These are phyloP conservation scores for Aspergillus bombycis DNA, from an alignment of 2,329 filamentous ascomycete species.

Conservation along the genomic window DNA sequence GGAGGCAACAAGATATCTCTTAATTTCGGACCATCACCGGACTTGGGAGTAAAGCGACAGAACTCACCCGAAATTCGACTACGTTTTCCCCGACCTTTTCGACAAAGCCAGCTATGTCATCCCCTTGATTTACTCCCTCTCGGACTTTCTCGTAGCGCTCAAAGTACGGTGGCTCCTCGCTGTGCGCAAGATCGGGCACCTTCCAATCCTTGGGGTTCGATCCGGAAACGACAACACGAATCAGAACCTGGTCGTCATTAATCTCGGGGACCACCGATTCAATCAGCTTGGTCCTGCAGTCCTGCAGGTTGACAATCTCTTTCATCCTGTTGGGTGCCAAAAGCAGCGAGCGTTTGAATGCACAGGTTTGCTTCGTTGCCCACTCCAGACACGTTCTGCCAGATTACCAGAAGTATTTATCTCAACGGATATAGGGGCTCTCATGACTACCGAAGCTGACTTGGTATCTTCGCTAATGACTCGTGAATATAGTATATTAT, in stretches of 20 bases:
- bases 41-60: too few relatives aligned
- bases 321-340: conserved; percentile 7
- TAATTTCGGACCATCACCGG: too few relatives aligned
- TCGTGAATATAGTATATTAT: too few relatives aligned
- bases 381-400: too few relatives aligned
- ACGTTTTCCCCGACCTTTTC: conserved; percentile 56
- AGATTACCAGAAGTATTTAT: too few relatives aligned
- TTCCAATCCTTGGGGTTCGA: conserved; percentile 53
- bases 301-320: conserved; percentile 13
- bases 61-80: conserved; percentile 51
- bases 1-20: too few relatives aligned
- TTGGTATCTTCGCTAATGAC: too few relatives aligned
- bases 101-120: conserved; percentile 57
- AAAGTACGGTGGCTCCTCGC: too few relatives aligned
- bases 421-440: too few relatives aligned
- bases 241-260: conserved; percentile 35
- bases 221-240: conserved; percentile 41
- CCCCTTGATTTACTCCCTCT: conserved; percentile 48
- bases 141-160: not conserved
- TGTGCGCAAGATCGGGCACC: conserved; percentile 12
- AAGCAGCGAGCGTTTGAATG: too few relatives aligned
- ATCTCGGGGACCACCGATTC: conserved; percentile 39
- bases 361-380: too few relatives aligned
- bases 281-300: conserved; percentile 10
- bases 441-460: too few relatives aligned